Evolutionary conservation across 345 rosid species (phyloP), one percentile per base, ranked within the genome.

Genomic region (Bruguiera gymnorhiza): DNA sequence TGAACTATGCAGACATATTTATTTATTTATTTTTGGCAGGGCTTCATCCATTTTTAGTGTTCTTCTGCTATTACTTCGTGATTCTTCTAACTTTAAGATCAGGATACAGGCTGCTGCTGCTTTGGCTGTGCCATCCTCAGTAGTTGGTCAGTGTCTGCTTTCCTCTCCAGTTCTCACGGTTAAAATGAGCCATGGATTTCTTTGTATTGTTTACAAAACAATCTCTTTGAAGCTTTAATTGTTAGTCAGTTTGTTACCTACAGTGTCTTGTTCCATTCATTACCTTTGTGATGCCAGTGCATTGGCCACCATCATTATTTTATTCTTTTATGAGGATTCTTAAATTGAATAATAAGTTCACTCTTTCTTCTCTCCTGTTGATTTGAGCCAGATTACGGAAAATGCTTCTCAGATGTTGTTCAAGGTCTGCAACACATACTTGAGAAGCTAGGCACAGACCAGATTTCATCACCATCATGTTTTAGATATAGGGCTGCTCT

Each of bases 81-180:
- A 90, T 82, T 89, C 99, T 73, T 87, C 96, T 39, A 95, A 95
- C 74, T 92, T 85, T 74, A 92, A 95, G 85, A 90, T 95, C 79
- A 85, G 92, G 83, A 95, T 95, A 83, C 97, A 92, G 84, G 99
- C 97, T 70, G 97, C 96, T 69, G 86, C 97, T 70, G 99, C 99
- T 36, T 84, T 94, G 75, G 88, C 97, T 70, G 97, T 86, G 60
- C 97, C 97, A 56, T 77, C 82, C 78, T 84, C 88, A 31, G 83
- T 70, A 78, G 59, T 34, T 66, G 89, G 97, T 91, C 72, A 84
- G 90, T 80, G 60, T 31, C 34, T 58, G 24, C 21, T 51, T 26
- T 51, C 52, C 36, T 53, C 71, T 67, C 15, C 51, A 53, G 50
- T 43, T 71, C 37, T 72, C 53, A 51, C 54, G 46, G 57, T 34